Conservation (phyloP, 2,329 filamentous ascomycete species). For the Fusarium dimerum region DNA sequence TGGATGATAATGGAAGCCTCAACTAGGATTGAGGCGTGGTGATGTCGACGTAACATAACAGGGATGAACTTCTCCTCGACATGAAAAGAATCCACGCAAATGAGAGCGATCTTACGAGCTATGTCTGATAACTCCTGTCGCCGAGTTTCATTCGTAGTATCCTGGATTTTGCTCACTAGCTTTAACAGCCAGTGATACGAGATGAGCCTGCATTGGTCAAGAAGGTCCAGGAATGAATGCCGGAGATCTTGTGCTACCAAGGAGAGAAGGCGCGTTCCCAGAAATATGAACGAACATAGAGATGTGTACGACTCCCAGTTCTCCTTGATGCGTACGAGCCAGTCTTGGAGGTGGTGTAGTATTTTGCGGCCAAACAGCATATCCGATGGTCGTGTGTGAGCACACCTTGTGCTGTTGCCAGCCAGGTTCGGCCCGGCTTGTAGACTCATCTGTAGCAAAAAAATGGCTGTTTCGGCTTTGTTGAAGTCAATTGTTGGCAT, state of each 20-base stretch:
- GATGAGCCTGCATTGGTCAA: slow-evolving; percentile 4
- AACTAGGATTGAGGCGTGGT: slow-evolving; percentile 15
- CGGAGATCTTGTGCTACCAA: background rate
- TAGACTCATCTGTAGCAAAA: slow-evolving; percentile 24
- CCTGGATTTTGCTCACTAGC: slow-evolving; percentile 3
- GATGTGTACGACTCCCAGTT: slow-evolving; percentile 27
- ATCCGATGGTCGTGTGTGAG: slow-evolving; percentile 8
- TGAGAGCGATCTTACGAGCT: slow-evolving; percentile 3
- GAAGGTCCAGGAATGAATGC: background rate
- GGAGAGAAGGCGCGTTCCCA: slow-evolving; percentile 19
- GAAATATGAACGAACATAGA: slow-evolving; percentile 15
- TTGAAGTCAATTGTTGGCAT: slow-evolving; percentile 27
- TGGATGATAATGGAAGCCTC: slow-evolving; percentile 12
- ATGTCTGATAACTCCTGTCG: slow-evolving; percentile 8
- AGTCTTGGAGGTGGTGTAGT: background rate
- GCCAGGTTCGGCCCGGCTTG: slow-evolving; percentile 16
- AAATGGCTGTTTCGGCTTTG: slow-evolving; percentile 14
- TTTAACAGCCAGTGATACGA: slow-evolving; percentile 12
- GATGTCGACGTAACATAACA: background rate
- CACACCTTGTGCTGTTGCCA: background rate
- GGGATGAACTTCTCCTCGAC: slow-evolving; percentile 2
- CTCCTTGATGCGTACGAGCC: slow-evolving; percentile 9
- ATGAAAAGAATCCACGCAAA: slow-evolving; percentile 18
- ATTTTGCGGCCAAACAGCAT: slow-evolving; percentile 7
- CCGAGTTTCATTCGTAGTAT: slow-evolving; percentile 3